Evolutionary conservation across 257 asterid species (phyloP).

Genomic region (Scutellaria minor): DNA sequence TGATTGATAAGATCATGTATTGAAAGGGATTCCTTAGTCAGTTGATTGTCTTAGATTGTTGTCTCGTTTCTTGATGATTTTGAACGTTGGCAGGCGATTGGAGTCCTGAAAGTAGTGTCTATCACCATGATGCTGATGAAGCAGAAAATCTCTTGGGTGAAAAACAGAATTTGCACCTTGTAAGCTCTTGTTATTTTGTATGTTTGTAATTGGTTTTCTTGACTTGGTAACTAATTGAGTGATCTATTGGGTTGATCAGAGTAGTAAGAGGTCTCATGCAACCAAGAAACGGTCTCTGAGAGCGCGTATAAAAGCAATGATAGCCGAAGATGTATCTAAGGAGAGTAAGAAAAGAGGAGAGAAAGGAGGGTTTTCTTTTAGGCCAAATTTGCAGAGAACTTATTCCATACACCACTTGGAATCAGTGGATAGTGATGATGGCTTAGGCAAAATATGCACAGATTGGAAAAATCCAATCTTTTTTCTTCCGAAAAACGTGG

Average conservation of each 20-base stretch:
- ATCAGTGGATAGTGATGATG: conserved; percentile 41
- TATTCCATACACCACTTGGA: conserved; percentile 71
- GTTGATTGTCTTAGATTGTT: neutral
- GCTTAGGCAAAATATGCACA: conserved; percentile 38
- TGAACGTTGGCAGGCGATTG: conserved; percentile 34
- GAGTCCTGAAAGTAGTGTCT: conserved; percentile 35
- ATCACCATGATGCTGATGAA: conserved; percentile 41
- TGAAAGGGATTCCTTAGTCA: neutral
- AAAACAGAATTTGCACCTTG: conserved; percentile 44
- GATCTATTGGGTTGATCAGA: conserved; percentile 45
- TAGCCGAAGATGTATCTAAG: conserved; percentile 47
- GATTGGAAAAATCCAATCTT: conserved; percentile 50
- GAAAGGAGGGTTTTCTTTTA: conserved; percentile 30
- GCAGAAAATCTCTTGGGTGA: conserved; percentile 45
- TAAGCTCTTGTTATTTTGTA: conserved; percentile 35
- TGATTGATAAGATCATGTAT: neutral
- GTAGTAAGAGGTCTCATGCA: conserved; percentile 30
- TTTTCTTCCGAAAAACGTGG: conserved; percentile 43
- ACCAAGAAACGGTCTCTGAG: conserved; percentile 58
- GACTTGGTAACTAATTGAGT: conserved; percentile 5
- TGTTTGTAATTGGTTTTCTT: neutral
- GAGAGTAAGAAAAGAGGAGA: conserved; percentile 31
- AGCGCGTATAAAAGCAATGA: conserved; percentile 60
- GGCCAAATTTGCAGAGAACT: conserved; percentile 52
- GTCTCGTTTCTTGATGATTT: neutral